A percentile compares a stretch with the other conserved stretches of the same genome.
These are phyloP conservation scores for Saussurea involucrata DNA, from an alignment of 129 eudicot species.

Conservation along the genomic window DNA sequence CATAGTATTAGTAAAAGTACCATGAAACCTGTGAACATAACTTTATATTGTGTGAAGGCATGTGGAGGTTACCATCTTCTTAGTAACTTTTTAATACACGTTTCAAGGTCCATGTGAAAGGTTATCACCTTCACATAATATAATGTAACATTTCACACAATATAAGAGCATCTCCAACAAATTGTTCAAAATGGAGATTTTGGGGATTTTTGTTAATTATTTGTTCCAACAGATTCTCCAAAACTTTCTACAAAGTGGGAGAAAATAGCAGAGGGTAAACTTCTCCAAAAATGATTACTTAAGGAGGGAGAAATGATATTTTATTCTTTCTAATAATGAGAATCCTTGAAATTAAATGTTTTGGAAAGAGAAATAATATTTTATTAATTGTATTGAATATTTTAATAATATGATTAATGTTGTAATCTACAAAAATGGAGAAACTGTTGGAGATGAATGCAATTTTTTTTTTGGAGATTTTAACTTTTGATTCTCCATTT, in stretches of 20 bases:
- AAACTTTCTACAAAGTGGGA: neutral
- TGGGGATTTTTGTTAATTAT: too few species aligned
- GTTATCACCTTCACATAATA: neutral
- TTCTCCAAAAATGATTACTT: neutral
- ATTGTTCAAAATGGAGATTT: neutral
- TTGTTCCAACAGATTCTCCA: neutral
- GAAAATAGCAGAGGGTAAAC: neutral
- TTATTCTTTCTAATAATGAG: neutral
- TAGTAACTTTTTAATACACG: neutral
- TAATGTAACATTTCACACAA: neutral
- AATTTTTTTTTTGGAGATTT: neutral
- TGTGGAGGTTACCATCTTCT: neutral
- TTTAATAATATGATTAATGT: neutral
- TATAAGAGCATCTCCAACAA: neutral
- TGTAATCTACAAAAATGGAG: neutral
- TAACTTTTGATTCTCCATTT: neutral
- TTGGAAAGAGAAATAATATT: neutral
- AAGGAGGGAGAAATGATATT: neutral
- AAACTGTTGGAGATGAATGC: neutral
- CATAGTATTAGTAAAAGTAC: neutral
- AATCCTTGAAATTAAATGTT: neutral
- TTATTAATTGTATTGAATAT: neutral
- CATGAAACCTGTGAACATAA: neutral
- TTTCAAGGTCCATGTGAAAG: neutral
- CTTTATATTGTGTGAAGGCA: neutral